These are phyloP conservation scores for Paxillus ammoniavirescens DNA, from an alignment of 768 basidiomycete species.

Conservation along the genomic window DNA sequence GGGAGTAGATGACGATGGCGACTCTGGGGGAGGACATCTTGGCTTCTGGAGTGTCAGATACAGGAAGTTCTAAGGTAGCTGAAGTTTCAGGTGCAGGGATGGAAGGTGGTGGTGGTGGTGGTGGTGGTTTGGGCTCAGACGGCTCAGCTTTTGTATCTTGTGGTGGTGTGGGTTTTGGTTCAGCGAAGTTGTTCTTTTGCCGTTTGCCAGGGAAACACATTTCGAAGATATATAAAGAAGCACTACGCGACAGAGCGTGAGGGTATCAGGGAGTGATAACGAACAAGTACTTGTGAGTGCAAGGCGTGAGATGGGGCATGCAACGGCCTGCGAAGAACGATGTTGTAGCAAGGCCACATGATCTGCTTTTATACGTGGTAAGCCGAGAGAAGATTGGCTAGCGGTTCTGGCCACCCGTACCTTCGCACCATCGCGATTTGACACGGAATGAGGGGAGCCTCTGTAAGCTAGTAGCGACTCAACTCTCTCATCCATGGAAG, in stretches of 20 bases:
- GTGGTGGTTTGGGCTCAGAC: background rate
- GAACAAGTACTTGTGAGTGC: background rate
- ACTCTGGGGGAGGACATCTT: slow-evolving; percentile 33
- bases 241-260: slow-evolving; percentile 1
- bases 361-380: slow-evolving; percentile 13
- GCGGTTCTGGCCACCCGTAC: slow-evolving; percentile 1
- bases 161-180: slow-evolving; percentile 16
- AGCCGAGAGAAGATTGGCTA: background rate
- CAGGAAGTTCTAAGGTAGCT: background rate
- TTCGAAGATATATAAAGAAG: slow-evolving; percentile 2
- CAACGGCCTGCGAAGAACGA: slow-evolving; percentile 11
- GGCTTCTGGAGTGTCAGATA: background rate
- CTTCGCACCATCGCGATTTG: background rate
- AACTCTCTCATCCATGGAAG: slow-evolving; percentile 13
- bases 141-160: slow-evolving; percentile 12
- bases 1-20: slow-evolving; percentile 48
- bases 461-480: background rate
- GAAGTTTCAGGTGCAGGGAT: background rate
- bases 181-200: slow-evolving; percentile 35
- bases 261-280: slow-evolving; percentile 4
- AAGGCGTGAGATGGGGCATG: slow-evolving; percentile 24
- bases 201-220: slow-evolving; percentile 42
- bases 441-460: background rate
- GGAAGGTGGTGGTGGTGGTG: slow-evolving; percentile 4
- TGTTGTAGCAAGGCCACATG: slow-evolving; percentile 10